Base-by-base conservation (phyloP, 202 grass and related monocot genomes). In the Carex arenaria region DNA sequence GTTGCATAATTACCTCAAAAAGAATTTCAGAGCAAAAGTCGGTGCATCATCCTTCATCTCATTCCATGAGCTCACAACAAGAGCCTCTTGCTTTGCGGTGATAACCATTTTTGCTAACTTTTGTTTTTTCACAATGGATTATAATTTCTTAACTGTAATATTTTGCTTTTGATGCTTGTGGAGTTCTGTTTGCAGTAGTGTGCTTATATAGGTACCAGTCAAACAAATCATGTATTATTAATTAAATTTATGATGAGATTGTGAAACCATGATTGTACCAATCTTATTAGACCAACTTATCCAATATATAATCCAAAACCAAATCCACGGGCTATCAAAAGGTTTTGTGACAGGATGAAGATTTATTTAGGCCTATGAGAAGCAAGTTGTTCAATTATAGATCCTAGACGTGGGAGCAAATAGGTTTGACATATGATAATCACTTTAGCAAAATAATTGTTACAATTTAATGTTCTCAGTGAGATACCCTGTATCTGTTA, bases 61-160 rank as follows among this genome's bases (percentile, higher is more conserved):
- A 19, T 54, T 85, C 76, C 87, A 85, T 67, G 87, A 85, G 34
- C 76, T 84, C 19, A 82, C 30, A 61, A 88, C 86, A 43, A 88
- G 73, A 38, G 42, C 42, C 42, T 81, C 84, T 38, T 86, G 76
- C 56, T 86, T 79, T 69, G 40, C 77, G 1, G 76, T 72, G 84
- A 81, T 80, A 19, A 42, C 38, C 45, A 71, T 62, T 18, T 47
- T 62, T 47, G 69, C 8, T 13, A 72, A 20, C 0, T 30, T 47
- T 23, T 30, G 9, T 49, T 73, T 73, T 73, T 52, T 38, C 36
- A 13, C 12, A 20, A 73, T 23, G 18, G 40, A 43, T 45, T 15
- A 10, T 2, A 20, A 51, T 72, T 18, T 40, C 18, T 40, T 72
- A 72, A 7, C 5, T 20, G 2, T 43, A 36, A 36, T 40, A 31